These are phyloP conservation scores for Delphinella strobiligena DNA, from an alignment of 2,329 filamentous ascomycete genomes.

Conservation along the genomic window DNA sequence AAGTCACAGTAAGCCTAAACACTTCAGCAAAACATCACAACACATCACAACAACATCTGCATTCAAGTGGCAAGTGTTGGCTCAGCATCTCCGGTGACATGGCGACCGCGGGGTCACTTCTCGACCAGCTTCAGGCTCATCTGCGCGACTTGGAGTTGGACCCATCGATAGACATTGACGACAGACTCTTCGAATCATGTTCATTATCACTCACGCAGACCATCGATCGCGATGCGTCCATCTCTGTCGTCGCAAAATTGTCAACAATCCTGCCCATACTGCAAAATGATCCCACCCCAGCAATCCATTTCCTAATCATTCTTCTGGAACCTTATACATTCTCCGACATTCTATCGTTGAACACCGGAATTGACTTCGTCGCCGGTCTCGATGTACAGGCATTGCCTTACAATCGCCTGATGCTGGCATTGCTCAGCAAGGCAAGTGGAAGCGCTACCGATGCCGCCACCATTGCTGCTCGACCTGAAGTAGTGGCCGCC, in stretches of 20 bases:
- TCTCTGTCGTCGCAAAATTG: constrained; percentile 31
- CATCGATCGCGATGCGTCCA: constrained; percentile 20
- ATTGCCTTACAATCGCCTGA: constrained; percentile 41
- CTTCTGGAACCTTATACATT: constrained; percentile 38
- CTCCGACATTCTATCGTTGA: constrained; percentile 34
- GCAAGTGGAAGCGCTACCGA: constrained; percentile 39
- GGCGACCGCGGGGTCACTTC: constrained; percentile 1
- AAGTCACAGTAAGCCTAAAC: too few relatives aligned
- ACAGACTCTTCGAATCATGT: constrained; percentile 38
- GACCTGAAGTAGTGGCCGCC: constrained; percentile 41
- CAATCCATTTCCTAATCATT: constrained; percentile 40
- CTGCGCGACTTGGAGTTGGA: constrained; percentile 32
- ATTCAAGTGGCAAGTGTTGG: too few relatives aligned
- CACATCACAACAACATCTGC: too few relatives aligned
- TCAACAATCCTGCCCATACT: constrained; percentile 39
- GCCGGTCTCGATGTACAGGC: constrained; percentile 40
- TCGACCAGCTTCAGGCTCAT: constrained; percentile 25
- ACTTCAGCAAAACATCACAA: too few relatives aligned
- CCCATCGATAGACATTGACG: constrained; percentile 34
- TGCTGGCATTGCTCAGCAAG: constrained; percentile 44
- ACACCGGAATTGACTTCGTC: constrained; percentile 40
- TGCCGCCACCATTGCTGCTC: constrained; percentile 46
- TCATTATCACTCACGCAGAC: constrained; percentile 32
- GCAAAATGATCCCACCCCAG: constrained; percentile 45
- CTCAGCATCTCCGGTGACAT: too few relatives aligned